These are phyloP conservation scores for Diaporthe citri DNA, from an alignment of 2,329 filamentous ascomycete genomes.

Conservation along the genomic window DNA sequence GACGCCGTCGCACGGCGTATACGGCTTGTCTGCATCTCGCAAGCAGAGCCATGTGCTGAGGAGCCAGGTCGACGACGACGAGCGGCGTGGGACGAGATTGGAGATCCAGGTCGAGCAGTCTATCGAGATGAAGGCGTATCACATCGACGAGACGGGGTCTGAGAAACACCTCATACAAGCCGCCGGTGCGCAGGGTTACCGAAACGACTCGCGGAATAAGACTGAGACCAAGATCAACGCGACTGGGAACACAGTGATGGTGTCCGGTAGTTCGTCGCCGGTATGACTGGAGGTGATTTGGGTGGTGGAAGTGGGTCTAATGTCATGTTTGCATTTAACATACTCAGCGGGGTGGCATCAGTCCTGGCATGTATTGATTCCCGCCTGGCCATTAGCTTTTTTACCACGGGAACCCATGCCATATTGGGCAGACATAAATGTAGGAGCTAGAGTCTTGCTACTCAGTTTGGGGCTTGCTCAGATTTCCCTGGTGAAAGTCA, in stretches of 20 bases:
- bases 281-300: background rate
- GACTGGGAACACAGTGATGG: background rate
- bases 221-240: constrained; percentile 23
- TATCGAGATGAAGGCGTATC: constrained; percentile 40
- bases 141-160: constrained; percentile 7
- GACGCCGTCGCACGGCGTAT: background rate
- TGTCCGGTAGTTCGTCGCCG: constrained; percentile 16
- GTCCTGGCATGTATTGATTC: background rate
- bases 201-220: background rate
- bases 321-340: background rate
- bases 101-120: constrained; percentile 46
- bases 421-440: background rate
- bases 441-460: background rate
- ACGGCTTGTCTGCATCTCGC: constrained; percentile 9
- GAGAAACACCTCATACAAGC: constrained; percentile 7
- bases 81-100: constrained; percentile 37
- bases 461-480: background rate
- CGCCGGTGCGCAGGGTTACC: background rate
- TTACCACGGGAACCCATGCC: background rate
- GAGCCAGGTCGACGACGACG: constrained; percentile 7
- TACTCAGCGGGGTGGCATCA: background rate
- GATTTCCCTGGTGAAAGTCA: background rate
- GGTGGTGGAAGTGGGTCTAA: background rate
- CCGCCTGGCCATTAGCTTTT: background rate
- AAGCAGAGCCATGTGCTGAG: background rate